Evolutionary conservation across 176 grass and related monocot genomes (phyloP).

Genomic region (Secale cereale): DNA sequence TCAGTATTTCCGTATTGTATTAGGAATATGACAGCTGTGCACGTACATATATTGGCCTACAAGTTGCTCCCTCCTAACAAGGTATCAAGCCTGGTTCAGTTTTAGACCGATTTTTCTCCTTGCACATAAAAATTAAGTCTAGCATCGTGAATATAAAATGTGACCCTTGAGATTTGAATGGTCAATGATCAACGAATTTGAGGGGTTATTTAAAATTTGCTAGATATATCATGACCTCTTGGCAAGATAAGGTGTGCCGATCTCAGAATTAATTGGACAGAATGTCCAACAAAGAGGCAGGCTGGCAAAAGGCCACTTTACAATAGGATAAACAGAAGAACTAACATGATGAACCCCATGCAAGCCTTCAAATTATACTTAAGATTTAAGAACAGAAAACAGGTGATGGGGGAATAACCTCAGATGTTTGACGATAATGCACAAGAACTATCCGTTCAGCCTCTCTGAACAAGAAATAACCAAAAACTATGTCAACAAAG

Average conservation of each 20-base stretch:
- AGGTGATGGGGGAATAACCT: conserved; percentile 47
- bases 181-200: not conserved
- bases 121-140: conserved; percentile 2
- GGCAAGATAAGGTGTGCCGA: not conserved
- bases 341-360: not conserved
- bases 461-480: conserved; percentile 67
- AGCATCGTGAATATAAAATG: not conserved
- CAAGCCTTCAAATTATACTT: conserved; percentile 2
- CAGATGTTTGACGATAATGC: conserved; percentile 87
- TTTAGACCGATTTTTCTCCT: not conserved
- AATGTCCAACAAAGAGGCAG: not conserved
- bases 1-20: not conserved
- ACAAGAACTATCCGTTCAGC: conserved; percentile 97
- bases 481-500: conserved; percentile 39
- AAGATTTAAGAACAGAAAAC: conserved; percentile 18
- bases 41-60: not conserved
- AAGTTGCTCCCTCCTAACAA: not conserved
- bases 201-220: not conserved
- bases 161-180: not conserved
- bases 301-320: not conserved
- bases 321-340: conserved; percentile 3
- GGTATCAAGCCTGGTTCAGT: not conserved
- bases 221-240: not conserved
- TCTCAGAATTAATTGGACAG: not conserved
- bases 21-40: not conserved